These are phyloP conservation scores for Triangularia setosa DNA, from an alignment of 2,329 filamentous ascomycete species.

Conservation along the genomic window DNA sequence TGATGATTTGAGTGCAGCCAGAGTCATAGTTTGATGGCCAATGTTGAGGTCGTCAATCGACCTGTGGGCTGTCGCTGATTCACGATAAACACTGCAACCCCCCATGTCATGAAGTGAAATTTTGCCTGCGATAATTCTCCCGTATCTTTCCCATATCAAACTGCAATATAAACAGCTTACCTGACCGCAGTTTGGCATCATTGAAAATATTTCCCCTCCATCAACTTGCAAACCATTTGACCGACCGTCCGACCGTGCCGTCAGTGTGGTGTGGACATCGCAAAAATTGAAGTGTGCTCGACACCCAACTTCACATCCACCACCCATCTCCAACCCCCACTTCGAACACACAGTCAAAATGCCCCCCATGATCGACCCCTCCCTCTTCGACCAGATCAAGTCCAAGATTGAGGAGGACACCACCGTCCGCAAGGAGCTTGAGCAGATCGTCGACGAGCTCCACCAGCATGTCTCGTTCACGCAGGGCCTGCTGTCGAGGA, in stretches of 20 bases:
- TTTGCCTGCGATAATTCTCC: not conserved
- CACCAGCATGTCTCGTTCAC: conserved; percentile 79
- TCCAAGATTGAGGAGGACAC: conserved; percentile 85
- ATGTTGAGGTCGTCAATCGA: not conserved
- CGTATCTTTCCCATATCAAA: not conserved
- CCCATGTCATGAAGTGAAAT: not conserved
- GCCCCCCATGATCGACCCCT: conserved; percentile 64
- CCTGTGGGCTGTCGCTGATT: not conserved
- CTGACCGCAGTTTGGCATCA: not conserved
- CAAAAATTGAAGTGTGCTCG: not conserved
- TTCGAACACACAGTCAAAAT: conserved; percentile 14
- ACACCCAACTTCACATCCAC: not conserved
- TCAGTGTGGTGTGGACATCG: not conserved
- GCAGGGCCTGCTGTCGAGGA: conserved; percentile 79
- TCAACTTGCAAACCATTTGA: not conserved
- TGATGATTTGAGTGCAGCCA: not conserved
- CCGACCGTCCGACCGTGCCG: not conserved
- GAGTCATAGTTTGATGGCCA: not conserved
- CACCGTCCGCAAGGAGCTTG: conserved; percentile 75
- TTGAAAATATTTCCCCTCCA: not conserved
- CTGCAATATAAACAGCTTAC: not conserved
- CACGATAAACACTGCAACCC: not conserved
- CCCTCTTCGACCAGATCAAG: conserved; percentile 85
- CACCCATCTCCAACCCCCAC: not conserved
- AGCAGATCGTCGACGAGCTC: conserved; percentile 74